phyloP scores from a whole-genome alignment of 768 basidiomycete genomes.

The Termitomyces eurrhizus region DNA sequence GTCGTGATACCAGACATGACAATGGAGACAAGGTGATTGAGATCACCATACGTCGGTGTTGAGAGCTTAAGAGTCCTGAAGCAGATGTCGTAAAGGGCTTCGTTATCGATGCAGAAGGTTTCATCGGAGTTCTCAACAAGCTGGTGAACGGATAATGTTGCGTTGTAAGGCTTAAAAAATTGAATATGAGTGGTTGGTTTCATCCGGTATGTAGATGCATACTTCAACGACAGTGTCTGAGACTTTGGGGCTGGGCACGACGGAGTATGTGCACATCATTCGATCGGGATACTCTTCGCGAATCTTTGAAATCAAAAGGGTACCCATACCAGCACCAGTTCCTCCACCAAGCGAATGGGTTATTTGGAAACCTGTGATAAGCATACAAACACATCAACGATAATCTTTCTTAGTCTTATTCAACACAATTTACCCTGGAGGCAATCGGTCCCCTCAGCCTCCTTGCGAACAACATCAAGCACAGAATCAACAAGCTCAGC shows the following conservation, averaged over 20 bases:
- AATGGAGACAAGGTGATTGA: constrained; percentile 96
- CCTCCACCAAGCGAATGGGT: constrained; percentile 99
- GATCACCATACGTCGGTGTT: constrained; percentile 94
- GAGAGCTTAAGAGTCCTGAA: constrained; percentile 96
- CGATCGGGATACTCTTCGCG: constrained; percentile 98
- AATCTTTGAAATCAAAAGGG: constrained; percentile 97
- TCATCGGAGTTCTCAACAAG: constrained; percentile 99
- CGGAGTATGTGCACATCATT: constrained; percentile 99
- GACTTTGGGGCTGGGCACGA: constrained; percentile 95
- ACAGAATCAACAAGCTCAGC: constrained; percentile 99
- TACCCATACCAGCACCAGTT: constrained; percentile 99
- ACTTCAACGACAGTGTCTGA: constrained; percentile 99
- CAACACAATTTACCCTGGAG: constrained; percentile 75
- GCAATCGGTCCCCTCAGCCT: constrained; percentile 96
- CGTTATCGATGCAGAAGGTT: constrained; percentile 99
- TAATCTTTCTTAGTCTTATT: constrained; percentile 4
- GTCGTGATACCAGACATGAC: constrained; percentile 99
- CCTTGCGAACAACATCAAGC: constrained; percentile 97
- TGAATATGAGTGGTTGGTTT: not conserved
- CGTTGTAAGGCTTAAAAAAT: constrained; percentile 85
- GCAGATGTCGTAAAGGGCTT: constrained; percentile 98
- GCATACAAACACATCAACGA: constrained; percentile 9
- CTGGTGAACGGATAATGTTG: constrained; percentile 96
- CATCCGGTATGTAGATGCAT: constrained; percentile 8
- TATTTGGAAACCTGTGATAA: constrained; percentile 84